Evolutionary conservation across 306 rosid species (phyloP).

Genomic region (Cucumis melo): DNA sequence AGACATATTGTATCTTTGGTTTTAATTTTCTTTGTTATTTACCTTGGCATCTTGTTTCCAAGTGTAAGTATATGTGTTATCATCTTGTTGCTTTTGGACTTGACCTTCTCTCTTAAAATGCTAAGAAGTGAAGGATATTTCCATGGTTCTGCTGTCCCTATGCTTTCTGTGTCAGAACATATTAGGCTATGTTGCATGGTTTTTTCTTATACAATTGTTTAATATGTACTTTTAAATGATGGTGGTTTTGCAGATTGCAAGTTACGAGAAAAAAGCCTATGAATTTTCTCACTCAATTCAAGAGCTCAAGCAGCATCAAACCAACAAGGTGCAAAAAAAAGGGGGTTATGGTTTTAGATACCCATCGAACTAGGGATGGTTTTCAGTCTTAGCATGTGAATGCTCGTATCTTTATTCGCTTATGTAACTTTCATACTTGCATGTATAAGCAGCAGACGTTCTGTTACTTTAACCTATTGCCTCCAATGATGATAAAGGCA

Average conservation of each 20-base stretch:
- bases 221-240: not conserved
- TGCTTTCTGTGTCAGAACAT: not conserved
- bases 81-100: not conserved
- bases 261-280: conserved; percentile 22
- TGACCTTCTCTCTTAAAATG: not conserved
- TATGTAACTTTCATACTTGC: not conserved
- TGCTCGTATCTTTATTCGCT: not conserved
- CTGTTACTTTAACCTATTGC: not conserved
- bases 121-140: not conserved
- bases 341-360: conserved; percentile 4
- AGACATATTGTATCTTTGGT: not conserved
- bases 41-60: not conserved
- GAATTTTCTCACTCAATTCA: conserved; percentile 17
- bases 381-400: not conserved
- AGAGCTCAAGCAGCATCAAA: conserved; percentile 32
- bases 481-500: not conserved
- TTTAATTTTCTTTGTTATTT: not conserved
- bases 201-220: not conserved
- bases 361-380: not conserved
- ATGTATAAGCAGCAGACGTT: not conserved
- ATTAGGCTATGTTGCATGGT: not conserved
- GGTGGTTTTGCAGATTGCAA: conserved; percentile 32
- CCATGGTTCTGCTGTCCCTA: not conserved
- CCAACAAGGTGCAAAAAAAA: conserved; percentile 43
- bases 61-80: not conserved